Percentiles rank a stretch among this genome's conserved stretches.
These are phyloP conservation scores for Hydnomerulius pinastri DNA, from an alignment of 768 basidiomycete species.

Conservation along the genomic window DNA sequence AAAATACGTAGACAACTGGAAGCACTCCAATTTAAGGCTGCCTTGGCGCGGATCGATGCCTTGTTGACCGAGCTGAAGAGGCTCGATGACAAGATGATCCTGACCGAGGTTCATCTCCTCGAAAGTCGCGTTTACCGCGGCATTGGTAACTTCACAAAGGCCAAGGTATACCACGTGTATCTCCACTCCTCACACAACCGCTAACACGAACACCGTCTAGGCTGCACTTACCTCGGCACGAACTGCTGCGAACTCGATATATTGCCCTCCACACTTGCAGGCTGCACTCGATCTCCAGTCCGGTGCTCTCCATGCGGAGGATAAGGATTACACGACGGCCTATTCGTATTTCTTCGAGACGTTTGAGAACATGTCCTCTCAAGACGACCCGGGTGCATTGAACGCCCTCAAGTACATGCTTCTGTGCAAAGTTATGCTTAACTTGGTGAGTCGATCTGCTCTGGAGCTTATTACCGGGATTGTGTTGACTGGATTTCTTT, in stretches of 20 bases:
- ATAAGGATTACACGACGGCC: conserved; percentile 96
- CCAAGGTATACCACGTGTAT: conserved; percentile 61
- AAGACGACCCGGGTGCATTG: conserved; percentile 75
- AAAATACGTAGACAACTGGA: conserved; percentile 62
- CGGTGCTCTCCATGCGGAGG: conserved; percentile 91
- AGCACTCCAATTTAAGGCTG: conserved; percentile 71
- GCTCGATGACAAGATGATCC: conserved; percentile 96
- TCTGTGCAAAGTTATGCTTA: conserved; percentile 97
- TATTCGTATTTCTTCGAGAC: conserved; percentile 98
- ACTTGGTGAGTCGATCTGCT: conserved; percentile 61
- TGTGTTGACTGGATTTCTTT: neutral
- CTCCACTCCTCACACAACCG: neutral
- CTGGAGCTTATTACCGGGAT: neutral
- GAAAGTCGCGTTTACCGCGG: conserved; percentile 92
- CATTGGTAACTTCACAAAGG: conserved; percentile 84
- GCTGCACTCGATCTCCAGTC: conserved; percentile 65
- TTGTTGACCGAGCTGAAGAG: conserved; percentile 91
- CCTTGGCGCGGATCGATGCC: conserved; percentile 78
- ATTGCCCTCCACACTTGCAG: conserved; percentile 77
- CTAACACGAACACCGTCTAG: conserved; percentile 34
- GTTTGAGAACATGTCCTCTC: conserved; percentile 83
- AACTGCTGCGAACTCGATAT: conserved; percentile 94
- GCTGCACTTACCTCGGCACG: conserved; percentile 87
- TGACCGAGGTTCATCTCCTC: conserved; percentile 94
- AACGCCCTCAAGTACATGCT: conserved; percentile 97